Evolutionary conservation across 305 asterid species (phyloP), one percentile per base, ranked within the genome.

Genomic region (Plantago coronopus): DNA sequence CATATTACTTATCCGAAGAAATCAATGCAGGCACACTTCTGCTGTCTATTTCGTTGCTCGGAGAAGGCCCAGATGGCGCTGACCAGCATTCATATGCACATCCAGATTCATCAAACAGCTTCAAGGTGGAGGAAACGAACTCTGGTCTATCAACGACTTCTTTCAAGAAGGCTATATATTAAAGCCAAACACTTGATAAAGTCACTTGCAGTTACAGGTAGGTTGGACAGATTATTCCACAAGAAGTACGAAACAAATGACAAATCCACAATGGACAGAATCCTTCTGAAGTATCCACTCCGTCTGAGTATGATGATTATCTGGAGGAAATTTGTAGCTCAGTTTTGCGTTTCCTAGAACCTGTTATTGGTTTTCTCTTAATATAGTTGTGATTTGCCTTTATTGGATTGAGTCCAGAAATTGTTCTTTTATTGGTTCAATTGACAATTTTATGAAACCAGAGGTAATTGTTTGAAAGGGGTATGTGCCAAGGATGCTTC

Each of bases 181-280:
- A 91, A 86, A 0, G 88, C 85, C 37, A 91, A 83, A 69, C 84
- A 81, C 18, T 65, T 89, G 72, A 73, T 86, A 67, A 89, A 83
- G 71, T 37, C 85, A 17, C 76, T 91, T 42, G 71, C 89, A 25
- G 57, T 91, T 42, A 72, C 89, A 25, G 57, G 70, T 54, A 89
- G 80, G 44, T 65, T 88, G 62, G 91, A 91, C 62, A 91, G 75
- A 67, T 58, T 87, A 50, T 83, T 90, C 42, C 48, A 67, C 57
- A 85, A 81, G 51, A 68, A 81, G 67, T 90, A 83, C 6, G 93
- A 83, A 64, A 46, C 67, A 17, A 57, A 77, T 13, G n/a, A n/a
- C n/a, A n/a, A n/a, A n/a, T n/a, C n/a, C 74, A 20, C 5, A 77
- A 50, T 10, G 85, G 69, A 6, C 40, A 34, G 10, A 67, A 37